phyloP scores from a whole-genome alignment of 805 yeast genomes.

The Hanseniaspora nectarophila region DNA sequence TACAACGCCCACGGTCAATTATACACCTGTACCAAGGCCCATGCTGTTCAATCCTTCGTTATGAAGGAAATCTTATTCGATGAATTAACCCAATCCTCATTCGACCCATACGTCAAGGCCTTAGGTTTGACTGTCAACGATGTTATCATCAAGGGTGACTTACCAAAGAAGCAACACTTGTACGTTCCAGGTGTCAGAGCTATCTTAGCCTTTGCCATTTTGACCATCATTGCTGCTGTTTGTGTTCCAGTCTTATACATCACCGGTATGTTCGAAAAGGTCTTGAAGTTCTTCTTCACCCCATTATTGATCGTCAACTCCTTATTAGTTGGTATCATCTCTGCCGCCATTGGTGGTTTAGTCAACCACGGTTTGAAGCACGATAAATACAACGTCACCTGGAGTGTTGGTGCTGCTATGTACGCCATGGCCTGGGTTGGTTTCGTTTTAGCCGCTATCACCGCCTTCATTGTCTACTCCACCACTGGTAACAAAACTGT shows the following conservation, averaged over 20 bases:
- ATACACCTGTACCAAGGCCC: conserved; percentile 22
- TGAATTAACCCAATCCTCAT: conserved; percentile 24
- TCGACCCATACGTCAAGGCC: conserved; percentile 25
- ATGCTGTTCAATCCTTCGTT: conserved; percentile 28
- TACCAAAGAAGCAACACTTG: conserved; percentile 23
- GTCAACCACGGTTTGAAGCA: conserved; percentile 27
- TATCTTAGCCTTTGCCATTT: conserved; percentile 24
- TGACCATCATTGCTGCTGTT: conserved; percentile 17
- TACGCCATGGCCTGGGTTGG: conserved; percentile 27
- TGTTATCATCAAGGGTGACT: conserved; percentile 25
- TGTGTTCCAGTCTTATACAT: not conserved
- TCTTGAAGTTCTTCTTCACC: conserved; percentile 17
- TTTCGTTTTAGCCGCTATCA: conserved; percentile 22
- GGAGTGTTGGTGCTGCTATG: conserved; percentile 21
- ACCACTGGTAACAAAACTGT: not conserved
- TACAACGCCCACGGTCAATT: conserved; percentile 19
- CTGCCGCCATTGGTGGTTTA: conserved; percentile 23
- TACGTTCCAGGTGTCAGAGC: conserved; percentile 28
- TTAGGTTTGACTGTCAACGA: conserved; percentile 22
- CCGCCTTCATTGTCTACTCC: conserved; percentile 16
- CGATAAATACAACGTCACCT: conserved; percentile 25
- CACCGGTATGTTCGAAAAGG: conserved; percentile 10
- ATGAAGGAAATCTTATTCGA: conserved; percentile 26
- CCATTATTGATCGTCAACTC: conserved; percentile 21
- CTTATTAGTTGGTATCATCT: conserved; percentile 24